Conservation (phyloP, 352 stramenopile genomes). For the Globisporangium alternatum region DNA sequence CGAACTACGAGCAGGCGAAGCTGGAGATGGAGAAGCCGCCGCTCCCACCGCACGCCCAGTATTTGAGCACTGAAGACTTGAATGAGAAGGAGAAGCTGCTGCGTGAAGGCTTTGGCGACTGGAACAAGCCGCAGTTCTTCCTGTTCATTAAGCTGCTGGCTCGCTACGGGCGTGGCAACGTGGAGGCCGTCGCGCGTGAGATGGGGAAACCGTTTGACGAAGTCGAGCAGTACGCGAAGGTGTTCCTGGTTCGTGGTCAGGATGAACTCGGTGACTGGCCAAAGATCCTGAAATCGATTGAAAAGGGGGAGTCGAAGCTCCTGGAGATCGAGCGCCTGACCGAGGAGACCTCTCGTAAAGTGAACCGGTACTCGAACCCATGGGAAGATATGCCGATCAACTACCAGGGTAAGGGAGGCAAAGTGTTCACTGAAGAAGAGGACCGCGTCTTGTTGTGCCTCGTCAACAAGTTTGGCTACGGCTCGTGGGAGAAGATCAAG, state of each 20-base stretch:
- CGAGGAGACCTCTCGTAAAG: slow-evolving; percentile 69
- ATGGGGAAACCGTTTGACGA: slow-evolving; percentile 83
- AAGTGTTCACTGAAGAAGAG: slow-evolving; percentile 96
- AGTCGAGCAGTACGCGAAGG: slow-evolving; percentile 57
- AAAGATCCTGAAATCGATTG: slow-evolving; percentile 85
- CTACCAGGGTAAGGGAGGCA: slow-evolving; percentile 89
- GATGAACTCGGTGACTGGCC: slow-evolving; percentile 78
- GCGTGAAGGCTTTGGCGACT: slow-evolving; percentile 77
- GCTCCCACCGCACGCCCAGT: slow-evolving; percentile 66
- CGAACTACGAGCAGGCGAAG: slow-evolving; percentile 79
- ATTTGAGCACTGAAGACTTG: slow-evolving; percentile 82
- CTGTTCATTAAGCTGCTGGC: slow-evolving; percentile 83
- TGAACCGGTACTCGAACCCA: slow-evolving; percentile 76
- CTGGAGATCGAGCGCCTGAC: slow-evolving; percentile 85
- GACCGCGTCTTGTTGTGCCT: slow-evolving; percentile 97
- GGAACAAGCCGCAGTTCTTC: slow-evolving; percentile 88
- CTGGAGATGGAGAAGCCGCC: slow-evolving; percentile 71
- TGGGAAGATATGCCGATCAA: slow-evolving; percentile 88
- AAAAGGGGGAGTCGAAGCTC: slow-evolving; percentile 86
- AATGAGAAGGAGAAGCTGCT: slow-evolving; percentile 93
- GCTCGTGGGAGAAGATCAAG: slow-evolving; percentile 96
- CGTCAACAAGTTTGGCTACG: slow-evolving; percentile 97
- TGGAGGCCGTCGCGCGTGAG: slow-evolving; percentile 75
- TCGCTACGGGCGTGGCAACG: slow-evolving; percentile 71
- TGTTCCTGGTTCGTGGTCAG: slow-evolving; percentile 69